Evolutionary conservation across 2,329 filamentous ascomycete species (phyloP).

Genomic region (Samsoniella hepiali): DNA sequence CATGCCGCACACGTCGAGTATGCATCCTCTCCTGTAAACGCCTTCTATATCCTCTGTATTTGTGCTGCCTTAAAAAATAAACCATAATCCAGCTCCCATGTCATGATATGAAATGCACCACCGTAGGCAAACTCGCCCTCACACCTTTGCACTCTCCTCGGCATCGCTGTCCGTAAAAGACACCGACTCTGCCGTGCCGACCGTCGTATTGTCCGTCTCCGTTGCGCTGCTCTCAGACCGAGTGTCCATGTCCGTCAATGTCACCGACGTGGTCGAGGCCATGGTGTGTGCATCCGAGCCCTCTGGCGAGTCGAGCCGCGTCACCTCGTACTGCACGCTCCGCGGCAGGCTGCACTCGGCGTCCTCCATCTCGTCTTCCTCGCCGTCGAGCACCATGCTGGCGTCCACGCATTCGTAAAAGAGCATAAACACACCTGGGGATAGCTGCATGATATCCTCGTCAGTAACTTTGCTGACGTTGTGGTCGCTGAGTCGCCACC

Average conservation of each 20-base stretch:
- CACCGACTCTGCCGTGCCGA: slow-evolving; percentile 8
- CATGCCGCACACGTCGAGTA: background rate
- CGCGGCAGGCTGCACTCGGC: background rate
- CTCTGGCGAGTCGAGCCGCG: background rate
- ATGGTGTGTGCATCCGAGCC: background rate
- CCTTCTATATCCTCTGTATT: background rate
- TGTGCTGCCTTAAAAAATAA: background rate
- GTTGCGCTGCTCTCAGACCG: slow-evolving; percentile 5
- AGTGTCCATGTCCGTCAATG: slow-evolving; percentile 3
- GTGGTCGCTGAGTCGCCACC: slow-evolving; percentile 89
- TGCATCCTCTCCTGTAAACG: background rate
- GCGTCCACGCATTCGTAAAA: slow-evolving; percentile 80
- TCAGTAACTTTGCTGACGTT: slow-evolving; percentile 73
- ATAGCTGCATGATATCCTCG: slow-evolving; percentile 67
- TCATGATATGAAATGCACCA: too few relatives aligned
- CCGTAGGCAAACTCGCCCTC: background rate
- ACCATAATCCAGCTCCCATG: background rate
- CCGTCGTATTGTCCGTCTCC: slow-evolving; percentile 15
- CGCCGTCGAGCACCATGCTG: slow-evolving; percentile 41
- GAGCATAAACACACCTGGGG: slow-evolving; percentile 84
- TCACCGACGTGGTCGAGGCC: background rate
- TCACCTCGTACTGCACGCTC: background rate
- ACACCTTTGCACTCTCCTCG: background rate
- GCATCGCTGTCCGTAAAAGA: background rate
- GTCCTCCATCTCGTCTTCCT: slow-evolving; percentile 24